Conservation (phyloP, 108 stramenopile species). For the Aurantiochytrium sp. region DNA sequence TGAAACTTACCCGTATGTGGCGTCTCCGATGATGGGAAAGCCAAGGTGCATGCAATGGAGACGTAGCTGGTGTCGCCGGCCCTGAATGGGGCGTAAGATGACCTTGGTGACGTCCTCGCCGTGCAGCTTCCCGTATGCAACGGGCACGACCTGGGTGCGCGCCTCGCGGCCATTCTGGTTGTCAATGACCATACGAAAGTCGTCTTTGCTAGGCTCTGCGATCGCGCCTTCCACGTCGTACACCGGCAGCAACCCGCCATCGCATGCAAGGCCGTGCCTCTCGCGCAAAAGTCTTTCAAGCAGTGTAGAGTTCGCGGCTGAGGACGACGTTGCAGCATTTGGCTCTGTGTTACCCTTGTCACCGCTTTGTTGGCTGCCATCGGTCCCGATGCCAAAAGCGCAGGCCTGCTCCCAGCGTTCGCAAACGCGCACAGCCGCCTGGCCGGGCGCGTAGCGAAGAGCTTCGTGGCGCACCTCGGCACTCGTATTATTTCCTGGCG, state of each 20-base stretch:
- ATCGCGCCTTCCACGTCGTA: conserved; percentile 30
- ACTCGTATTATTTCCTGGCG: too few species aligned
- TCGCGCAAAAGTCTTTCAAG: not conserved
- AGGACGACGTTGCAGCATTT: too few species aligned
- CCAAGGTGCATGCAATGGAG: conserved; percentile 74
- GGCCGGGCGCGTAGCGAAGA: too few species aligned
- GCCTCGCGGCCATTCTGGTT: not conserved
- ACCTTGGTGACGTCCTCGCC: conserved; percentile 71
- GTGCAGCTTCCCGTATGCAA: not conserved
- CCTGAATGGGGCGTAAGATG: conserved; percentile 64
- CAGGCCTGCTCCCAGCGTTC: too few species aligned
- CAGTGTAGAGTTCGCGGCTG: not conserved
- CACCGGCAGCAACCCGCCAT: not conserved
- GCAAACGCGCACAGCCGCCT: too few species aligned
- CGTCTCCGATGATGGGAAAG: conserved; percentile 84
- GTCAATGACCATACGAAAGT: conserved; percentile 24
- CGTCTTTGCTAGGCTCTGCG: not conserved
- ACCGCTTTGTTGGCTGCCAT: not conserved
- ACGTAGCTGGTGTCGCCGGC: conserved; percentile 87
- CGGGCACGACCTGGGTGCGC: not conserved
- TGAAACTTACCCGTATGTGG: conserved; percentile 61
- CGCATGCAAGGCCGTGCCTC: not conserved
- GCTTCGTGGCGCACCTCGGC: too few species aligned
- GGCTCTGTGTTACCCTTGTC: not conserved
- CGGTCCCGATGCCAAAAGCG: too few species aligned